Base-by-base conservation (phyloP, 805 yeast species). In the Pichia kluyveri region DNA sequence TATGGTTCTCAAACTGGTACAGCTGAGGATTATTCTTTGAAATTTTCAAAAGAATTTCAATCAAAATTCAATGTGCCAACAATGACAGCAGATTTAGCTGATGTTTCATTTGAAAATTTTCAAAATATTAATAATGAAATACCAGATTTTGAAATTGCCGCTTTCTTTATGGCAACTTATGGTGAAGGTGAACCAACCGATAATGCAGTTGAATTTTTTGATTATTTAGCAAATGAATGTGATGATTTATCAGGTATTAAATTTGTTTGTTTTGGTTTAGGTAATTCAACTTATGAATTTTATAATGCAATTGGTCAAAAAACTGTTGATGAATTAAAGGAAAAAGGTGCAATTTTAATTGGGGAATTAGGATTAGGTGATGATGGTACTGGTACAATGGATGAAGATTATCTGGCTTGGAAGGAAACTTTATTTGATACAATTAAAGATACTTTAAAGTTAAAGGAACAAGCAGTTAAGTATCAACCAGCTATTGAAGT, bases 101-200 rank as follows among this genome's bases (percentile, higher is more conserved):
- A 86, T 60, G 89, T 82, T 60, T 97, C 91, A 56, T 84, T 75
- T 60, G 96, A 89, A 40, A 80, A 78, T 54, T 71, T 93, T 47
- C 80, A 79, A 59, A 77, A 77, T 44, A 66, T 91, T 53, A 76
- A 82, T 19, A 69, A 71, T 17, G 76, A 77, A 51, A 70, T 77
- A 47, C 68, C 77, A n/a, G 80, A 80, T 19, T 80, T 88, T 52
- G 53, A 60, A 40, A 51, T 62, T n/a, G 65, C 69, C 30, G 68
- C 70, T 49, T 83, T 91, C 60, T 74, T 91, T 61, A 72, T 89
- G 69, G 93, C 98, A 32, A 88, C 96, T 11, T 93, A 93, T 59
- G 99, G 99, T 57, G 99, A 91, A 69, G 99, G 99, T 62, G 99
- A 91, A 65, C 96, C 96, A 57, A 91, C 99, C 14, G 99, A 91